Conservation (phyloP, 352 stramenopile species). For the Thalassiosira sp. region DNA sequence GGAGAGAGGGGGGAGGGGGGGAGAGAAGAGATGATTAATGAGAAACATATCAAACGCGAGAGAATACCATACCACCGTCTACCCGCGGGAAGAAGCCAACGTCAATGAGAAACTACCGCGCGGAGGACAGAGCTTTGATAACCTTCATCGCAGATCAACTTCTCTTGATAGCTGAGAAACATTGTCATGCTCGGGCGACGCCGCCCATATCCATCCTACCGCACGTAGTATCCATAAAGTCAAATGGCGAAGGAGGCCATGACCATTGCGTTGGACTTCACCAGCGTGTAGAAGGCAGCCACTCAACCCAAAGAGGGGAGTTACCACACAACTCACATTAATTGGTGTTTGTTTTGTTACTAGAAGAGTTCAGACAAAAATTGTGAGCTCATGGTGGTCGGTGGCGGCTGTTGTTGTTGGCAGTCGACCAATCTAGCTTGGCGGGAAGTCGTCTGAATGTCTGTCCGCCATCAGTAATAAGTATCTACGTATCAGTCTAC, state of each 20-base stretch:
- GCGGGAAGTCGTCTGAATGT: not conserved
- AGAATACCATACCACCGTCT: too few species aligned
- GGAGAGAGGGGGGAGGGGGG: too few species aligned
- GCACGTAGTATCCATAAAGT: not conserved
- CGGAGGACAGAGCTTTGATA: too few species aligned
- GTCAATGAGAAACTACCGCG: too few species aligned
- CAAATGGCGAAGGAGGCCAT: not conserved
- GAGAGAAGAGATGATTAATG: slow-evolving; percentile 12
- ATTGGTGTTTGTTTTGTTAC: slow-evolving; percentile 38
- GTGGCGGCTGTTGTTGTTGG: not conserved
- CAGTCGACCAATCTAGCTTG: not conserved
- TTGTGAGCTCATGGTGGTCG: not conserved
- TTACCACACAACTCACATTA: slow-evolving; percentile 59
- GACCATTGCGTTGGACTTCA: slow-evolving; percentile 32
- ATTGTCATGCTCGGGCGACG: not conserved
- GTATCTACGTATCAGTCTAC: not conserved
- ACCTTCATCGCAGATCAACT: too few species aligned
- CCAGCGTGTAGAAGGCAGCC: slow-evolving; percentile 59
- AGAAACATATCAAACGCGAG: not conserved
- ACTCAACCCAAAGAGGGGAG: slow-evolving; percentile 26
- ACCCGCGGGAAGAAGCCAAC: too few species aligned
- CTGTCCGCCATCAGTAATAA: not conserved
- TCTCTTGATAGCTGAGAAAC: too few species aligned
- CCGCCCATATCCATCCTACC: not conserved
- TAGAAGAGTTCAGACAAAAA: not conserved